Conservation (phyloP, 2,329 filamentous ascomycete genomes). For the Cladorrhinum sp. region DNA sequence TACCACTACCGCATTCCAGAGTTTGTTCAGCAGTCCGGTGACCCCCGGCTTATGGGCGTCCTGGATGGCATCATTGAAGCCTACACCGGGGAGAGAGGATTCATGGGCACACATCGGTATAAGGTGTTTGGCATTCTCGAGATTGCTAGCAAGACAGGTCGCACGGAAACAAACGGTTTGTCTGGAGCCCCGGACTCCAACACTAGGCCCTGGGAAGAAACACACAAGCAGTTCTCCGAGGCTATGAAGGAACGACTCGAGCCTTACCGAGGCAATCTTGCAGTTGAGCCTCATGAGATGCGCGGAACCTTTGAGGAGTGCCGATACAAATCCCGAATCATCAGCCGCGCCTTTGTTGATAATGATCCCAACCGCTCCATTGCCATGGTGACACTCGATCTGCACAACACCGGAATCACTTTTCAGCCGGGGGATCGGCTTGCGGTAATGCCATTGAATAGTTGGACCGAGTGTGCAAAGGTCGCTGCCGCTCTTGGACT, state of each 20-base stretch:
- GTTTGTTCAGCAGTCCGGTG: conserved; percentile 49
- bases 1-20: conserved; percentile 53
- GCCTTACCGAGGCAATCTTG: conserved; percentile 45
- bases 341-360: conserved; percentile 46
- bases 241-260: conserved; percentile 54
- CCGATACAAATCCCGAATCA: conserved; percentile 46
- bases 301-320: conserved; percentile 54
- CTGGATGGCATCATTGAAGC: conserved; percentile 54
- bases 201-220: conserved; percentile 48
- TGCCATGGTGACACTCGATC: conserved; percentile 49
- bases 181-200: conserved; percentile 44
- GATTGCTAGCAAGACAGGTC: conserved; percentile 51
- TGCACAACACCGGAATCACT: conserved; percentile 51
- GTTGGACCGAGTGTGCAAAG: conserved; percentile 54
- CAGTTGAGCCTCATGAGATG: conserved; percentile 52
- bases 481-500: conserved; percentile 51
- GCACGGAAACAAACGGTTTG: conserved; percentile 51
- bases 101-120: conserved; percentile 56
- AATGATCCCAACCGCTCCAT: conserved; percentile 45
- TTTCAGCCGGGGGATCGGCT: conserved; percentile 53
- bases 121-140: conserved; percentile 57
- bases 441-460: conserved; percentile 54
- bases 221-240: conserved; percentile 50
- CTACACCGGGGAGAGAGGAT: conserved; percentile 53
- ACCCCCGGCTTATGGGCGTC: conserved; percentile 50